phyloP scores from a whole-genome alignment of 1,284 basidiomycete genomes.

The Cutaneotrichosporon dermatis region DNA sequence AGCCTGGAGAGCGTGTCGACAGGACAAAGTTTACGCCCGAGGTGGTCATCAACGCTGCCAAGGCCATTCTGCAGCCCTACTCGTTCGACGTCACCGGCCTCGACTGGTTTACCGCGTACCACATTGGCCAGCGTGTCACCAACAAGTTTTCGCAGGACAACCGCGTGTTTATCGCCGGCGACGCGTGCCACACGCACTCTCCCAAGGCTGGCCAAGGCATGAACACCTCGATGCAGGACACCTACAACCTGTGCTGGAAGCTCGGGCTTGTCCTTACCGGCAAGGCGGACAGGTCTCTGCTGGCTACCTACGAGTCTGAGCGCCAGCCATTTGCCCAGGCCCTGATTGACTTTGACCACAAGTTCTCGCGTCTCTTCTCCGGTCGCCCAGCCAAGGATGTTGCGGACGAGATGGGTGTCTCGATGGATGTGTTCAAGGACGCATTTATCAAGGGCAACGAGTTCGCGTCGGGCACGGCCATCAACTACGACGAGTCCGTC shows the following conservation, averaged over 20 bases:
- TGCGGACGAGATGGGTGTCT: slow-evolving; percentile 19
- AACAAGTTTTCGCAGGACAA: slow-evolving; percentile 22
- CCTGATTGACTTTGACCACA: slow-evolving; percentile 39
- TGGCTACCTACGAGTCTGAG: slow-evolving; percentile 52
- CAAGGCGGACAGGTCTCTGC: slow-evolving; percentile 44
- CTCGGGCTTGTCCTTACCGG: slow-evolving; percentile 51
- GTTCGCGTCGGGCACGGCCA: slow-evolving; percentile 20
- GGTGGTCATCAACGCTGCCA: slow-evolving; percentile 32
- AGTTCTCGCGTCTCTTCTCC: slow-evolving; percentile 35
- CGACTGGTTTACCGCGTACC: slow-evolving; percentile 45
- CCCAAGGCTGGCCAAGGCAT: slow-evolving; percentile 43
- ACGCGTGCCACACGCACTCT: slow-evolving; percentile 40
- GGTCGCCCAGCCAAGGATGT: slow-evolving; percentile 21
- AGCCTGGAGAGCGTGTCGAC: slow-evolving; percentile 19
- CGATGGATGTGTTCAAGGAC: slow-evolving; percentile 22
- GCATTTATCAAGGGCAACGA: slow-evolving; percentile 17
- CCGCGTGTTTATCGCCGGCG: slow-evolving; percentile 42
- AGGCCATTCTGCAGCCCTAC: slow-evolving; percentile 40
- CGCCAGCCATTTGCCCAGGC: slow-evolving; percentile 36
- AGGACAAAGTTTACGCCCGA: slow-evolving; percentile 32
- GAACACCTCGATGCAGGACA: slow-evolving; percentile 39
- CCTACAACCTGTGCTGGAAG: slow-evolving; percentile 53
- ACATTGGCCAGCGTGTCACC: slow-evolving; percentile 40
- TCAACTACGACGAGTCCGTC: slow-evolving; percentile 14
- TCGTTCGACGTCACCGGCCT: slow-evolving; percentile 33